Evolutionary conservation across 768 basidiomycete genomes (phyloP).

Genomic region (Auriscalpium vulgare): DNA sequence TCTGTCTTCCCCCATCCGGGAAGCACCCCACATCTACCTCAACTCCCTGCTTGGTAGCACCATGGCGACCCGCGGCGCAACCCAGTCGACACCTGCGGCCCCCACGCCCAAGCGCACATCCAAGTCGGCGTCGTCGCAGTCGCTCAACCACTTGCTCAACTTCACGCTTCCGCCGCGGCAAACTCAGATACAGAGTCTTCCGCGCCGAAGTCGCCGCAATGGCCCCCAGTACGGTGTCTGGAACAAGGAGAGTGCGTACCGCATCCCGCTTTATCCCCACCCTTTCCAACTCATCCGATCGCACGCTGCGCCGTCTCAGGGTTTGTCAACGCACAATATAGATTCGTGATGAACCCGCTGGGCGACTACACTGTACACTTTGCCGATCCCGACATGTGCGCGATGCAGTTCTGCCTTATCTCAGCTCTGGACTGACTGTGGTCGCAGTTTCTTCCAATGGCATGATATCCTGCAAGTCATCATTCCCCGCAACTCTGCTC

Average conservation of each 20-base stretch:
- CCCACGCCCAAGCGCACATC: conserved; percentile 47
- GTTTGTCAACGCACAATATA: conserved; percentile 93
- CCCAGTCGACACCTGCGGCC: conserved; percentile 21
- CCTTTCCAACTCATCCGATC: neutral
- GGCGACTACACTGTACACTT: conserved; percentile 94
- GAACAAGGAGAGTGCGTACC: conserved; percentile 85
- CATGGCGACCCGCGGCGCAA: conserved; percentile 16
- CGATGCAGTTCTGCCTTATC: conserved; percentile 17
- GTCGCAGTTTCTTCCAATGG: conserved; percentile 85
- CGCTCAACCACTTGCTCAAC: conserved; percentile 83
- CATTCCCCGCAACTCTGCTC: conserved; percentile 74
- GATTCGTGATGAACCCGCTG: conserved; percentile 90
- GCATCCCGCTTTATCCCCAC: neutral
- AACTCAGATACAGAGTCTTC: conserved; percentile 44
- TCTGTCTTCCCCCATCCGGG: conserved; percentile 41
- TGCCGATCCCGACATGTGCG: conserved; percentile 94
- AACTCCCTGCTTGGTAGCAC: neutral
- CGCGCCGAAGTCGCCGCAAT: conserved; percentile 70
- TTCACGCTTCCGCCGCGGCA: conserved; percentile 90
- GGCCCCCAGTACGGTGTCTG: conserved; percentile 59
- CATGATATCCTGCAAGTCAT: conserved; percentile 92
- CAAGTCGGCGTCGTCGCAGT: conserved; percentile 64
- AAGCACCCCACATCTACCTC: conserved; percentile 27
- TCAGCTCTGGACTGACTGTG: conserved; percentile 1
- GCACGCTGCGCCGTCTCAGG: conserved; percentile 37